Evolutionary conservation across 257 asterid genomes (phyloP), one percentile per base, ranked within the genome.

Genomic region (Catharanthus roseus): DNA sequence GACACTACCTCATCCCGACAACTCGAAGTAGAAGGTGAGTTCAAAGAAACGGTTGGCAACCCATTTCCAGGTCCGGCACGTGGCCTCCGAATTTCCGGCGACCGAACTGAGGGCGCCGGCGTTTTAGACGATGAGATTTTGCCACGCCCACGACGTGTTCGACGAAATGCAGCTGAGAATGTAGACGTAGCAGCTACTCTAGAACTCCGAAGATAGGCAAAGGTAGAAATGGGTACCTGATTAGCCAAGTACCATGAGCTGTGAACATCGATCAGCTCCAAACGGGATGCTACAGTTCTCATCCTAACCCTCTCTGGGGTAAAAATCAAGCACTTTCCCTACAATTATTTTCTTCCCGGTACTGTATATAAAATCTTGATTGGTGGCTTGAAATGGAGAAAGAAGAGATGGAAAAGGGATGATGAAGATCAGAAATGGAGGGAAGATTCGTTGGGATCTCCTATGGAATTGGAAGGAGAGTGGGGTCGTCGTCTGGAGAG

Each of bases 41-140:
- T 83, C 10, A 79, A 29, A 41, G 89, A 83, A 84, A 83, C 73
- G 24, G 84, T 82, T 53, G 84, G 57, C 73, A 85, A 58, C 80
- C 91, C 95, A 80, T 78, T 82, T 31, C 88, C 90, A 41, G 54
- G n/a, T n/a, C n/a, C n/a, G n/a, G n/a, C n/a, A n/a, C 72, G 76
- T 72, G 96, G 99, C 50, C 97, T 76, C 26, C 99, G 85, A 34
- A 89, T 82, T 74, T 82, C 96, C 80, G 92, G 89, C 0, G 96
- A 79, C 80, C 79, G 77, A 18, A 78, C 71, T 70, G 84, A 82
- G 71, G 80, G 71, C 66, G 65, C 79, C 64, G 85, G 86, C n/a
- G 83, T 10, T 3, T 77, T 44, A 53, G 90, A 81, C 23, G 96
- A 82, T 57, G 85, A 72, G 70, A 86, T 76, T 82, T 42, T 84